These are phyloP conservation scores for Chaetomium sp. DNA, from an alignment of 2,329 filamentous ascomycete genomes.

Conservation along the genomic window DNA sequence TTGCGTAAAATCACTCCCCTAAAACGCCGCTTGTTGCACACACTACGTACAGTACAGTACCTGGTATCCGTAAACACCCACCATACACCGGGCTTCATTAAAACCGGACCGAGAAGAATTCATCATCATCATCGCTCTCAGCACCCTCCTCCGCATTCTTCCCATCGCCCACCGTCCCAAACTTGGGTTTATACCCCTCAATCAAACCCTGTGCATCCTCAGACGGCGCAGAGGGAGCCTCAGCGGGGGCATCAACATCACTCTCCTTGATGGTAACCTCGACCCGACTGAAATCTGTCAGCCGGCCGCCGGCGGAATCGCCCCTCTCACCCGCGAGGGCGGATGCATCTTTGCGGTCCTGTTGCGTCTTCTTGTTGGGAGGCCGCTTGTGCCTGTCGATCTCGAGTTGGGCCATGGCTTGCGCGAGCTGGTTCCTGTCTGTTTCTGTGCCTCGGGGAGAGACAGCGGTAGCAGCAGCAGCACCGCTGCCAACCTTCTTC, in stretches of 20 bases:
- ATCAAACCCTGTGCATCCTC: slow-evolving; percentile 40
- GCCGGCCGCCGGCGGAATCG: slow-evolving; percentile 19
- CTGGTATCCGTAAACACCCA: background rate
- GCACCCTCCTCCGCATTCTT: slow-evolving; percentile 12
- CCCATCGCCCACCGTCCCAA: slow-evolving; percentile 21
- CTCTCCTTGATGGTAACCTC: slow-evolving; percentile 49
- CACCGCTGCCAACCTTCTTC: background rate
- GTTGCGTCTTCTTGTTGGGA: background rate
- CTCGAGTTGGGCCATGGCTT: slow-evolving; percentile 12
- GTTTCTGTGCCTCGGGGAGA: background rate
- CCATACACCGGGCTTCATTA: slow-evolving; percentile 5
- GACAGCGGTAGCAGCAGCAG: background rate
- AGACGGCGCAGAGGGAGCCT: slow-evolving; percentile 31
- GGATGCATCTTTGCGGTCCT: slow-evolving; percentile 7
- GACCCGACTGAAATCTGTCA: slow-evolving; percentile 29
- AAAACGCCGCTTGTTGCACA: too few relatives aligned
- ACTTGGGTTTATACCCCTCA: slow-evolving; percentile 45
- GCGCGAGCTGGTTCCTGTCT: slow-evolving; percentile 9
- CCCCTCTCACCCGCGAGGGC: slow-evolving; percentile 24
- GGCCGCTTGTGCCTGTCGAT: slow-evolving; percentile 9
- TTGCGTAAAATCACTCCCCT: too few relatives aligned
- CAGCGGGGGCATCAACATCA: slow-evolving; percentile 33
- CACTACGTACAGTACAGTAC: too few relatives aligned
- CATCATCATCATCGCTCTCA: slow-evolving; percentile 17
- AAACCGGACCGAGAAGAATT: slow-evolving; percentile 13